Percentiles rank a stretch among this genome's conserved stretches.
Conservation (phyloP, 495 filamentous ascomycete species). For the Hamigera avellanea region DNA sequence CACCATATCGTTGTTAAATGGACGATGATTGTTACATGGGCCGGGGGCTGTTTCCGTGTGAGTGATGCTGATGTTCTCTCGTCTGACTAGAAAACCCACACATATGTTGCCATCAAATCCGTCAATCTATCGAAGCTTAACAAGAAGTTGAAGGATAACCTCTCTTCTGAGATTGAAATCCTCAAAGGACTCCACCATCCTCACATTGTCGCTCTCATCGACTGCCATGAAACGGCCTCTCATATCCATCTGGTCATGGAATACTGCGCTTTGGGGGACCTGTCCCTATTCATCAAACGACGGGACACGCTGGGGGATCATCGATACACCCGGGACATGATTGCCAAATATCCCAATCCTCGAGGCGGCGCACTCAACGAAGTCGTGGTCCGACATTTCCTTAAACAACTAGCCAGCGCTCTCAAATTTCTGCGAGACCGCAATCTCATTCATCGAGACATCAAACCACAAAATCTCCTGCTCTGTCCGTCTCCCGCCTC, state of each 20-base stretch:
- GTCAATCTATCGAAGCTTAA: conserved; percentile 83
- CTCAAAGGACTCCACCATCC: conserved; percentile 86
- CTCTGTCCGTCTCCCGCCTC: conserved; percentile 73
- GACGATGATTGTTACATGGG: neutral
- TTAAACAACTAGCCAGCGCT: conserved; percentile 90
- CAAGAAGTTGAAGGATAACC: conserved; percentile 91
- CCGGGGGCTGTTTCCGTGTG: conserved; percentile 1
- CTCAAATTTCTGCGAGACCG: conserved; percentile 74
- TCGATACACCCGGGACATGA: conserved; percentile 70
- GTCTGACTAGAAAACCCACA: conserved; percentile 39
- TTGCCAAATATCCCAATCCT: conserved; percentile 79
- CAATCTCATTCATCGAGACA: conserved; percentile 89
- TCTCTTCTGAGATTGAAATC: conserved; percentile 89
- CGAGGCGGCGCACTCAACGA: conserved; percentile 77
- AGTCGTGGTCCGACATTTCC: conserved; percentile 86
- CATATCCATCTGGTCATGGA: conserved; percentile 98
- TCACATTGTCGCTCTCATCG: conserved; percentile 91
- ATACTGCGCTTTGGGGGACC: conserved; percentile 87
- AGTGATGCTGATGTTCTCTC: conserved; percentile 28
- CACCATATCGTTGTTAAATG: neutral
- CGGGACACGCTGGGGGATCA: conserved; percentile 66
- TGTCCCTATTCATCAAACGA: conserved; percentile 91
- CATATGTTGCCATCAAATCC: conserved; percentile 88
- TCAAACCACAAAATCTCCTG: conserved; percentile 94
- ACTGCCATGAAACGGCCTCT: conserved; percentile 72